Evolutionary conservation across 306 rosid genomes (phyloP).

Genomic region (Acacia confusa): DNA sequence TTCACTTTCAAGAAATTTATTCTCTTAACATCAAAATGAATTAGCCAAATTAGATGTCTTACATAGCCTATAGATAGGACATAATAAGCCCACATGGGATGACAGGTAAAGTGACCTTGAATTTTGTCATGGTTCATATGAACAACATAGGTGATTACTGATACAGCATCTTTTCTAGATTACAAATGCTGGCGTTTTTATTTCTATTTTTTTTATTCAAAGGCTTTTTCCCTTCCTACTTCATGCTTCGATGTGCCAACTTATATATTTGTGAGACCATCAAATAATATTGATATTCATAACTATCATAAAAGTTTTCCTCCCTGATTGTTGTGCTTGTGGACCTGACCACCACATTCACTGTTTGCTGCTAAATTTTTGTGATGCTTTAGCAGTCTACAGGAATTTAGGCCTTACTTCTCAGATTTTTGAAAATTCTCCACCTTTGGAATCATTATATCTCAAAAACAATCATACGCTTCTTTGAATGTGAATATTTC

Average conservation of each 20-base stretch:
- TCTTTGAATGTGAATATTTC: background rate
- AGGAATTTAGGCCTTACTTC: constrained; percentile 19
- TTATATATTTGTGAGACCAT: background rate
- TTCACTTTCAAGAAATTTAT: background rate
- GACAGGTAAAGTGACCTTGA: constrained; percentile 25
- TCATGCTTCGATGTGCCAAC: background rate
- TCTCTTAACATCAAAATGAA: background rate
- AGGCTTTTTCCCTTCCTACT: background rate
- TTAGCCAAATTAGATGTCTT: constrained; percentile 5
- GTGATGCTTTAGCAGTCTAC: background rate
- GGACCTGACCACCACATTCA: constrained; percentile 1
- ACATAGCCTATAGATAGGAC: constrained; percentile 13
- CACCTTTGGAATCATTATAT: background rate
- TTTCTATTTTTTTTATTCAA: background rate
- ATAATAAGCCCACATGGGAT: constrained; percentile 33
- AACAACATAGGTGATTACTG: background rate
- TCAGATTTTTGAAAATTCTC: constrained; percentile 4
- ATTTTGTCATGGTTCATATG: constrained; percentile 18
- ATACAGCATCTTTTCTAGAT: background rate
- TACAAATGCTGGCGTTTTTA: background rate
- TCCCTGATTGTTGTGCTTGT: constrained; percentile 8
- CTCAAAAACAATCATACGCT: background rate
- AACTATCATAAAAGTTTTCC: background rate
- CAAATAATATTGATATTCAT: background rate
- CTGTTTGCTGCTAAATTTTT: background rate